These are phyloP conservation scores for Alternaria arbusti DNA, from an alignment of 2,329 filamentous ascomycete species.

Conservation along the genomic window DNA sequence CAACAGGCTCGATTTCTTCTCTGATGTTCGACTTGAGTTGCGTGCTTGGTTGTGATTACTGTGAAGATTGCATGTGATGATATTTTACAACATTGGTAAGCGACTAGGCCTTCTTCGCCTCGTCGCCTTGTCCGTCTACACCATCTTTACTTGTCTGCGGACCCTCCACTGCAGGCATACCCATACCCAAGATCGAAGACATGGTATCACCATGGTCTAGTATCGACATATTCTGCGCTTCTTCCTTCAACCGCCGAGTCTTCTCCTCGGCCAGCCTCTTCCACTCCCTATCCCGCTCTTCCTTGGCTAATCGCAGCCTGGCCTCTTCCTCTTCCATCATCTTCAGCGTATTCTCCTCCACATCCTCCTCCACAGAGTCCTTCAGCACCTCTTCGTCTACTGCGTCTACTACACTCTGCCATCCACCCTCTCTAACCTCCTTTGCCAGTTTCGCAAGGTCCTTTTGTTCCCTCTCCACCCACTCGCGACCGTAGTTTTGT, in stretches of 20 bases:
- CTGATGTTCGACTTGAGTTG: neutral
- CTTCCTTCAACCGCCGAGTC: neutral
- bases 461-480: conserved; percentile 1
- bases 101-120: neutral
- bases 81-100: neutral
- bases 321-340: neutral
- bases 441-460: conserved; percentile 17
- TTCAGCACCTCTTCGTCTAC: neutral
- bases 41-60: neutral
- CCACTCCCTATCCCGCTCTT: neutral
- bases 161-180: conserved; percentile 1
- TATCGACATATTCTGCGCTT: neutral
- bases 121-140: neutral
- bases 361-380: neutral
- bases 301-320: neutral
- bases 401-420: neutral
- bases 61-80: neutral
- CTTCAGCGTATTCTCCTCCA: neutral
- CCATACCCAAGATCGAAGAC: conserved; percentile 1
- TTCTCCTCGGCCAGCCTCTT: neutral
- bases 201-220: conserved; percentile 1
- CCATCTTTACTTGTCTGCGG: neutral
- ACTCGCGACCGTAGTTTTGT: conserved; percentile 14
- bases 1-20: conserved; percentile 28
- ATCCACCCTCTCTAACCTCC: conserved; percentile 15